Conservation (phyloP, 805 yeast genomes). For the Maudiozyma turicensis region DNA sequence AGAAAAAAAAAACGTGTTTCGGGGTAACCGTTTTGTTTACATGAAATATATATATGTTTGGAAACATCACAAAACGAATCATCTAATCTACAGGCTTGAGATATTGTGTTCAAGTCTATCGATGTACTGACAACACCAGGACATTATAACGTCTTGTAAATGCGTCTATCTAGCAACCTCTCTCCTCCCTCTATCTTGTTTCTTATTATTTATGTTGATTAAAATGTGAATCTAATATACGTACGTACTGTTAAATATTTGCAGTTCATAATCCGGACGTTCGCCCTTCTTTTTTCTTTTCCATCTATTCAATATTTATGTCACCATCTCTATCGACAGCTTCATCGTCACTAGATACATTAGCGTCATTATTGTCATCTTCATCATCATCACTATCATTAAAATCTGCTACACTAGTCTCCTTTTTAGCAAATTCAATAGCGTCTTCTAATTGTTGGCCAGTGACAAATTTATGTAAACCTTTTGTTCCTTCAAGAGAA, state of each 20-base stretch:
- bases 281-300: neutral
- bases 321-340: constrained; percentile 12
- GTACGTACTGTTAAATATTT: neutral
- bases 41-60: too few relatives aligned
- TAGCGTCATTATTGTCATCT: constrained; percentile 16
- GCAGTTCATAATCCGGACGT: neutral
- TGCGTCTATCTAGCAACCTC: too few relatives aligned
- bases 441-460: constrained; percentile 76
- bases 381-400: constrained; percentile 14
- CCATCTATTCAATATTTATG: constrained; percentile 1
- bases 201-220: too few relatives aligned
- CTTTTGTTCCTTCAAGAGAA: constrained; percentile 62
- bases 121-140: too few relatives aligned
- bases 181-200: too few relatives aligned
- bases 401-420: constrained; percentile 34
- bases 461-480: constrained; percentile 73
- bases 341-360: constrained; percentile 3
- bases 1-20: too few relatives aligned
- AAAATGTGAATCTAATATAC: too few relatives aligned
- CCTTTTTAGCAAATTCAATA: constrained; percentile 70
- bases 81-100: too few relatives aligned
- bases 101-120: too few relatives aligned
- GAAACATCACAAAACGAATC: too few relatives aligned
- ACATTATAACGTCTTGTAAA: too few relatives aligned
- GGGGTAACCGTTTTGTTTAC: too few relatives aligned